Evolutionary conservation across 768 basidiomycete genomes (phyloP).

Genomic region (Mycena indigotica): DNA sequence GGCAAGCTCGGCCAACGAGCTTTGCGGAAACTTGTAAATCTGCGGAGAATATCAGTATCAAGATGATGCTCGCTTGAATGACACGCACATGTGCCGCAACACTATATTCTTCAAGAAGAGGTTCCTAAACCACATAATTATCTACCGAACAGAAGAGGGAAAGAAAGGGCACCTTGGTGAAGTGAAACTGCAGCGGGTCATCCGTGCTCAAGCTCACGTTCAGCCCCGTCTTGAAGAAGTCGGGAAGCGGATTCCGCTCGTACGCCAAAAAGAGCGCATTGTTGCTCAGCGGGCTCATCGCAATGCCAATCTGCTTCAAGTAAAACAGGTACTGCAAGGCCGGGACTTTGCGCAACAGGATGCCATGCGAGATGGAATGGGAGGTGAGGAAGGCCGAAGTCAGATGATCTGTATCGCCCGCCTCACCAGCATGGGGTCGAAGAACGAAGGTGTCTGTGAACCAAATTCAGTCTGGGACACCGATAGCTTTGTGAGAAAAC

Average conservation of each 20-base stretch:
- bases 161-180: slow-evolving; percentile 75
- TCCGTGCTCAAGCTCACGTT: slow-evolving; percentile 97
- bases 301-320: slow-evolving; percentile 95
- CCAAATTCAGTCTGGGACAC: too few species aligned
- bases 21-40: slow-evolving; percentile 97
- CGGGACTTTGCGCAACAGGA: slow-evolving; percentile 94
- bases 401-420: slow-evolving; percentile 96
- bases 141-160: neutral
- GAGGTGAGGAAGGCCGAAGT: slow-evolving; percentile 95
- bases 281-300: slow-evolving; percentile 98
- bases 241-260: slow-evolving; percentile 94
- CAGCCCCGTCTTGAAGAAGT: slow-evolving; percentile 94
- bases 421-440: slow-evolving; percentile 96
- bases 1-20: slow-evolving; percentile 94
- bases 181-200: slow-evolving; percentile 96
- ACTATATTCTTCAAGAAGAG: slow-evolving; percentile 93
- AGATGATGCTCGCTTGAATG: too few species aligned
- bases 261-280: slow-evolving; percentile 97
- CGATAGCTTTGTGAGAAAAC: neutral
- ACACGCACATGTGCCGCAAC: slow-evolving; percentile 89
- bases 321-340: slow-evolving; percentile 97
- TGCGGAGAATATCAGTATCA: slow-evolving; percentile 41
- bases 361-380: slow-evolving; percentile 99
- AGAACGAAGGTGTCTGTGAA: slow-evolving; percentile 93
- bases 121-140: slow-evolving; percentile 59